Conservation (phyloP, 1,139 yeast genomes). For the Protomyces lactucae-debilis region DNA sequence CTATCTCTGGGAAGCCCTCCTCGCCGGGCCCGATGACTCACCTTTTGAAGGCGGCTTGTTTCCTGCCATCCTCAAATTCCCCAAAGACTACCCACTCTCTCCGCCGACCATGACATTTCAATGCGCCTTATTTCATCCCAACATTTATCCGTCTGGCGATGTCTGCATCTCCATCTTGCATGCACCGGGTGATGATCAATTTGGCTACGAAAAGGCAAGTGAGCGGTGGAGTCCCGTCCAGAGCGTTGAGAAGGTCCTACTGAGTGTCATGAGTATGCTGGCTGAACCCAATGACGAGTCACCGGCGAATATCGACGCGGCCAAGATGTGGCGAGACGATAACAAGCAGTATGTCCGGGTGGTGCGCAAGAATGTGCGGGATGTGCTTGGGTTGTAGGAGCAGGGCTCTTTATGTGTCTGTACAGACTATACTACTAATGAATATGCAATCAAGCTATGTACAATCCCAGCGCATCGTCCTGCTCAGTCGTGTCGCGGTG, state of each 20-base stretch:
- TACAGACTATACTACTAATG: too few relatives aligned
- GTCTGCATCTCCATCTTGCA: conserved; percentile 94
- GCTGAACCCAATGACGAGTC: conserved; percentile 96
- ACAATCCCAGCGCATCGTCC: too few relatives aligned
- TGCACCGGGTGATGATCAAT: conserved; percentile 95
- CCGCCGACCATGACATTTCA: conserved; percentile 84
- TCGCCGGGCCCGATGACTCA: conserved; percentile 91
- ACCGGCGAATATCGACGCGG: conserved; percentile 96
- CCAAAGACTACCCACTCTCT: conserved; percentile 82
- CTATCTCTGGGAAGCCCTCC: conserved; percentile 82
- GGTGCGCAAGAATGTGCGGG: conserved; percentile 61
- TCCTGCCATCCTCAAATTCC: conserved; percentile 77
- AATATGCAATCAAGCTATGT: too few relatives aligned
- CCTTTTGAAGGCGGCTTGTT: conserved; percentile 92
- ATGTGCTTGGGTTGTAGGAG: conserved; percentile 57
- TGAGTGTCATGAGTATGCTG: conserved; percentile 91
- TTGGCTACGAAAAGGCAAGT: conserved; percentile 88
- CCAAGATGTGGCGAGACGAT: conserved; percentile 88
- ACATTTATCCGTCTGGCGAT: conserved; percentile 86
- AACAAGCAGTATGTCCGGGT: conserved; percentile 59
- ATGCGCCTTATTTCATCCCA: conserved; percentile 86
- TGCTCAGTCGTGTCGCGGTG: too few relatives aligned
- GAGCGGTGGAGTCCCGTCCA: conserved; percentile 99
- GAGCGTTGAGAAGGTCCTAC: conserved; percentile 85
- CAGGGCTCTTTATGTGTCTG: too few relatives aligned